A percentile compares a stretch with the other conserved stretches of the same genome.
Evolutionary conservation across 2,329 filamentous ascomycete species (phyloP).

Genomic region (Calonectria multiphialidica): DNA sequence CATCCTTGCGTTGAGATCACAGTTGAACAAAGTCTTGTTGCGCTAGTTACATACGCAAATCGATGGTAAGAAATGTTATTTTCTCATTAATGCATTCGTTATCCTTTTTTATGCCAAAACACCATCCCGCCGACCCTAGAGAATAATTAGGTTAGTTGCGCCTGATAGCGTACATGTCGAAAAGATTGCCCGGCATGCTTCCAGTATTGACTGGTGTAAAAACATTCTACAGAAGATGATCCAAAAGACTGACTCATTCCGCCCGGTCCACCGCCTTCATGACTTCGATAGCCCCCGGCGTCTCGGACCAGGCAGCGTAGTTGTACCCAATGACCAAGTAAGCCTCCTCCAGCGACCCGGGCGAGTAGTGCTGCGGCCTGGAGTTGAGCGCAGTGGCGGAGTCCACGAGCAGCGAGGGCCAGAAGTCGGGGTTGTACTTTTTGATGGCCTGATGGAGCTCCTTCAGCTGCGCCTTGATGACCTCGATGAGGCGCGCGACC

Average conservation of each 20-base stretch:
- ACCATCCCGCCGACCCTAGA: not conserved
- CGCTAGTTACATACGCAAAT: not conserved
- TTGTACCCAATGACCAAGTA: conserved; percentile 21
- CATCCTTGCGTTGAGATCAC: no score
- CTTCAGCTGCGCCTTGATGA: conserved; percentile 29
- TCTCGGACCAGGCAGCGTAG: conserved; percentile 36
- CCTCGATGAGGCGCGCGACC: not conserved
- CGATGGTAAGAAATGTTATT: not conserved
- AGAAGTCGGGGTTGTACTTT: conserved; percentile 34
- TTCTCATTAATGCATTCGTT: not conserved
- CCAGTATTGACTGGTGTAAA: not conserved
- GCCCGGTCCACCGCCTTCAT: conserved; percentile 2
- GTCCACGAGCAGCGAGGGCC: conserved; percentile 29
- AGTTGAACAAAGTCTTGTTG: no score
- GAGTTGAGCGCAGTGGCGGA: not conserved
- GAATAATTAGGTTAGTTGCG: not conserved
- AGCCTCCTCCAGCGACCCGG: conserved; percentile 28
- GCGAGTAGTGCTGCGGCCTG: conserved; percentile 24
- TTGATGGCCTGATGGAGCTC: conserved; percentile 26
- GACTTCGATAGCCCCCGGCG: conserved; percentile 20
- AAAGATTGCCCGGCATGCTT: not conserved
- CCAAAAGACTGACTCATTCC: not conserved
- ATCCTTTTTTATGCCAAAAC: not conserved
- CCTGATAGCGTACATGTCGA: not conserved
- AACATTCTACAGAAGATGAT: no score